Evolutionary conservation across 2,329 filamentous ascomycete genomes (phyloP), one percentile per base, ranked within the genome.

Genomic region (Colletotrichum liaoningense): DNA sequence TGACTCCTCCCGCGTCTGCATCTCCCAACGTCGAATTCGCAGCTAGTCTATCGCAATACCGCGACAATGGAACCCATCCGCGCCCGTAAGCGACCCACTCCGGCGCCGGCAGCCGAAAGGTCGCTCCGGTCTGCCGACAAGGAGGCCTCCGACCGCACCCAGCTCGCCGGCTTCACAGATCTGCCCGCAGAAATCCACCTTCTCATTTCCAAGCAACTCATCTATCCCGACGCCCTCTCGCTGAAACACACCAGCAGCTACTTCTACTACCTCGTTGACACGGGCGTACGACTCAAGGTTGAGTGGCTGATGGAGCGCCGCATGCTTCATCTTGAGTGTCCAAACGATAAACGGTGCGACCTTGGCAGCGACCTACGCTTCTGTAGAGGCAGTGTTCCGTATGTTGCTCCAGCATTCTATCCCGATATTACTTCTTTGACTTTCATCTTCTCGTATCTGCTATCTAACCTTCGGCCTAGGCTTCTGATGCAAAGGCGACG

Each of bases 221-320:
- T 88, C 38, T 94, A 94, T 74, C 93, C 93, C 0, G 92, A 94
- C 74, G 92, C 93, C 0, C 86, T 94, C 1, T 92, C 92, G 0
- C 83, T 94, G 19, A 94, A 94, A 78, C 92, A 94, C 79, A 89
- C 89, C 24, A 91, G 84, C 78, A 86, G 87, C 71, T 86, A 93
- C 78, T 92, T 94, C 80, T 92, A 91, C 82, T 77, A 80, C 60
- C 81, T 93, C 1, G 91, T 94, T 74, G 87, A 92, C 79, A 94
- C 92, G 0, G 91, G 90, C 46, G 84, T 94, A 35, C 81, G 85
- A 33, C 84, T 93, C 57, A 93, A 94, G 79, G 88, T 94, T 14
- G 88, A 89, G 70, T 94, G 93, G 93, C 85, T 94, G 5, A 85
- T 94, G 72, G 87, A 92, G 76, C 88, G 92, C 14, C 87, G 91